These are phyloP conservation scores for Pisolithus thermaeus DNA, from an alignment of 1,284 basidiomycete species.

Conservation along the genomic window DNA sequence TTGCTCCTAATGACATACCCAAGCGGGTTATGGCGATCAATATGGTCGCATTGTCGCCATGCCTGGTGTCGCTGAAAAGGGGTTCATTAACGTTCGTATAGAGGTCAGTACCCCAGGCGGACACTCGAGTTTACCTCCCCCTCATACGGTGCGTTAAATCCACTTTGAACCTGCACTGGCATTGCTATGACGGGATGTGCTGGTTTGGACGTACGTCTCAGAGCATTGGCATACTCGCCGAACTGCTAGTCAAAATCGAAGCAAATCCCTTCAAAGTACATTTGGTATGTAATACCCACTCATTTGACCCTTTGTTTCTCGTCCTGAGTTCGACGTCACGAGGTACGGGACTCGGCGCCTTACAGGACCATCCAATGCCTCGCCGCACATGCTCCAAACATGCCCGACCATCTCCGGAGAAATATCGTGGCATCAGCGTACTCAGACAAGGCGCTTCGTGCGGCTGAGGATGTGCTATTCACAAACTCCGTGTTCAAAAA, in stretches of 20 bases:
- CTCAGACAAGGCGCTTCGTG: constrained; percentile 37
- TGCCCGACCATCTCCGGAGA: constrained; percentile 34
- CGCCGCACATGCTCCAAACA: constrained; percentile 40
- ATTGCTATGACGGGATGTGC: neutral
- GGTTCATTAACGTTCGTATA: constrained; percentile 43
- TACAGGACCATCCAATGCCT: constrained; percentile 40
- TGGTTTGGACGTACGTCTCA: constrained; percentile 1
- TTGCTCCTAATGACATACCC: neutral
- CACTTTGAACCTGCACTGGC: neutral
- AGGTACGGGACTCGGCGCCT: constrained; percentile 38
- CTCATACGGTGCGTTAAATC: constrained; percentile 28
- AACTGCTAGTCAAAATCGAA: constrained; percentile 38
- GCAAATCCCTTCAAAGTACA: constrained; percentile 30
- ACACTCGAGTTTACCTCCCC: constrained; percentile 34
- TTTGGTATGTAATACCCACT: constrained; percentile 13
- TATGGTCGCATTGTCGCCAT: constrained; percentile 34
- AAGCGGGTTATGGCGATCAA: constrained; percentile 24
- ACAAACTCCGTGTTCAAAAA: constrained; percentile 21
- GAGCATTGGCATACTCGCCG: constrained; percentile 42
- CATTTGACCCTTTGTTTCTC: neutral
- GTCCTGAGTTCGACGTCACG: neutral
- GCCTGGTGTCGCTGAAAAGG: constrained; percentile 57
- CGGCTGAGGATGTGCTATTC: constrained; percentile 38
- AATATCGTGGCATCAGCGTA: constrained; percentile 32
- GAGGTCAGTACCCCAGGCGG: constrained; percentile 38